Evolutionary conservation across 768 basidiomycete species (phyloP).

Genomic region (Lepiota brunneoincarnata): DNA sequence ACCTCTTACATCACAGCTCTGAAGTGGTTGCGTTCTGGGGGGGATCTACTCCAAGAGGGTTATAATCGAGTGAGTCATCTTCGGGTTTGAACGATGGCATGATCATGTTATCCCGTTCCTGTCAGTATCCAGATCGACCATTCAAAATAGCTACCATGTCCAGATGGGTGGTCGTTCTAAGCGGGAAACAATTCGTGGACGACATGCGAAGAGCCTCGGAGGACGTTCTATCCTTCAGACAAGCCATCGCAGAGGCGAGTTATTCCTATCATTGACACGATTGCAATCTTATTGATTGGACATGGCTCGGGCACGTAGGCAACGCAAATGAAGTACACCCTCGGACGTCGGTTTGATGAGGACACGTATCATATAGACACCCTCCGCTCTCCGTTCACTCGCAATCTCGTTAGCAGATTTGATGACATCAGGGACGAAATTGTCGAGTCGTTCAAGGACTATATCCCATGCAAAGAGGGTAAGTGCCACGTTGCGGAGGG

Average conservation of each 20-base stretch:
- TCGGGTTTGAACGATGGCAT: too few species aligned
- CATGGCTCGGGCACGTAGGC: constrained; percentile 21
- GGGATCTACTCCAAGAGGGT: constrained; percentile 22
- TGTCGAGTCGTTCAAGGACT: constrained; percentile 30
- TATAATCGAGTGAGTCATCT: constrained; percentile 17
- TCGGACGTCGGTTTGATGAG: constrained; percentile 27
- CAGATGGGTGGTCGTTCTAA: constrained; percentile 40
- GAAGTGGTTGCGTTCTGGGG: constrained; percentile 20
- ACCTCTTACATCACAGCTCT: constrained; percentile 22
- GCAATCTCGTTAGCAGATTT: constrained; percentile 33
- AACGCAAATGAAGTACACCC: constrained; percentile 29
- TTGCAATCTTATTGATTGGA: constrained; percentile 19
- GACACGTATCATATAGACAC: constrained; percentile 24
- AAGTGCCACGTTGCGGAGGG: too few species aligned
- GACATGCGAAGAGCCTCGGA: constrained; percentile 40
- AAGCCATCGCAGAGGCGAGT: constrained; percentile 30
- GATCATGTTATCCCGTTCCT: too few species aligned
- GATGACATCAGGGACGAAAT: constrained; percentile 41
- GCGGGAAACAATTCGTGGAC: constrained; percentile 27
- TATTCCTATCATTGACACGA: constrained; percentile 19
- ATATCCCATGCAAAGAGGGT: constrained; percentile 29
- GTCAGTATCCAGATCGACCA: constrained; percentile 20
- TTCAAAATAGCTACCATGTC: constrained; percentile 25
- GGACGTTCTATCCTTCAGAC: constrained; percentile 31
- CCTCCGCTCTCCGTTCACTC: constrained; percentile 23